phyloP scores from a whole-genome alignment of 495 filamentous ascomycete species.

The Thozetella sp. region DNA sequence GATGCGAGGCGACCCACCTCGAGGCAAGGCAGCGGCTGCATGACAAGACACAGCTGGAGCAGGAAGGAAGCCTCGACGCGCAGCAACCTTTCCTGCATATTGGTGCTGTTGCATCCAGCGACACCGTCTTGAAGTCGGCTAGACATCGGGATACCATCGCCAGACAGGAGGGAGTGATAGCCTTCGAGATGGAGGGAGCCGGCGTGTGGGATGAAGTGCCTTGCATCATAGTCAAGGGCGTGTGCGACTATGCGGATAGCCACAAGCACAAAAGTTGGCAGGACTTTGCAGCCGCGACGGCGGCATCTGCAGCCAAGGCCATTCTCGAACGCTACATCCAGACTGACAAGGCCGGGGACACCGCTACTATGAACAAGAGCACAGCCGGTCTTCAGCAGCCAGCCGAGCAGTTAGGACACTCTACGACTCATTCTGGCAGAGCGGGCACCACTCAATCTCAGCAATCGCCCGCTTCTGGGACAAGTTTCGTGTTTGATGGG shows the following conservation, averaged over 20 bases:
- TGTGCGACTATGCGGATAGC: conserved; percentile 43
- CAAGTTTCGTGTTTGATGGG: too few relatives aligned
- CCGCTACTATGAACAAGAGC: too few relatives aligned
- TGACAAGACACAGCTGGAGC: neutral
- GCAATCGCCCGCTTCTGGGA: too few relatives aligned
- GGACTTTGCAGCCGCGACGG: conserved; percentile 34
- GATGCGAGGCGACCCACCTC: conserved; percentile 13
- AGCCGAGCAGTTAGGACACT: too few relatives aligned
- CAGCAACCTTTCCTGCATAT: conserved; percentile 4
- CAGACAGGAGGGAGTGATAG: conserved; percentile 16
- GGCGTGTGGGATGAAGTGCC: conserved; percentile 32
- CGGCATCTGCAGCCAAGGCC: conserved; percentile 24
- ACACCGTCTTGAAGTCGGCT: conserved; percentile 31
- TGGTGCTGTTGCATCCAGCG: conserved; percentile 24
- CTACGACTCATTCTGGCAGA: too few relatives aligned
- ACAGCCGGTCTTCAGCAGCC: too few relatives aligned
- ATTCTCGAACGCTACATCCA: conserved; percentile 8
- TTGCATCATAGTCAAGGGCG: conserved; percentile 31
- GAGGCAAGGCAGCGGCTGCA: conserved; percentile 6
- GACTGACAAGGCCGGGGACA: too few relatives aligned
- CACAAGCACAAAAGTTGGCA: conserved; percentile 47
- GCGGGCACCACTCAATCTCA: too few relatives aligned
- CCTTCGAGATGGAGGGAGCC: conserved; percentile 38
- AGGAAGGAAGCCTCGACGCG: conserved; percentile 11
- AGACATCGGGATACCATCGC: conserved; percentile 23